Evolutionary conservation across 2,329 filamentous ascomycete genomes (phyloP).

Genomic region (Alternaria sp.): DNA sequence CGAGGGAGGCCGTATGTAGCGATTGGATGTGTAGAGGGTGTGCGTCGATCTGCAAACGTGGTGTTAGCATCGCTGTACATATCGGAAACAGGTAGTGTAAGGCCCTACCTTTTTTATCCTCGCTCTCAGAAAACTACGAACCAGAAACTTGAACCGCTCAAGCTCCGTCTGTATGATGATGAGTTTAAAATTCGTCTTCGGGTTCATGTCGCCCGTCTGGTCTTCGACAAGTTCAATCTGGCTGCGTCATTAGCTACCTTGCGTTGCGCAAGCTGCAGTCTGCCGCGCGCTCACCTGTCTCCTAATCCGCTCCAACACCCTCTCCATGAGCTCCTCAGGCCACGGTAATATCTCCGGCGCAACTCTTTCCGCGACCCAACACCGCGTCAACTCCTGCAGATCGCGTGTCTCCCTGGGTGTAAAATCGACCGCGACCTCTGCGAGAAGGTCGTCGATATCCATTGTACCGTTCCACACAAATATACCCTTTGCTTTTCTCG

Average conservation of each 20-base stretch:
- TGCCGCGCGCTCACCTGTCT: constrained; percentile 39
- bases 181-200: constrained; percentile 88
- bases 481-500: not conserved
- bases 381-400: constrained; percentile 85
- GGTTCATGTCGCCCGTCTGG: constrained; percentile 83
- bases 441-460: constrained; percentile 61
- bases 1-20: constrained; percentile 53
- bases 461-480: constrained; percentile 25
- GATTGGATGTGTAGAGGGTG: constrained; percentile 76
- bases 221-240: constrained; percentile 59
- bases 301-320: constrained; percentile 68
- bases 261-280: not conserved
- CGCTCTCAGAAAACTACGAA: constrained; percentile 80
- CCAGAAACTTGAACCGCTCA: constrained; percentile 89
- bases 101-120: constrained; percentile 76
- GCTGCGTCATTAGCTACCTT: constrained; percentile 28
- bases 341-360: constrained; percentile 88
- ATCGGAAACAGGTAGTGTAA: too few relatives aligned
- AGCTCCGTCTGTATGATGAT: constrained; percentile 97
- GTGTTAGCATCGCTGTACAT: not conserved
- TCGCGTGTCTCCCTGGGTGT: constrained; percentile 70
- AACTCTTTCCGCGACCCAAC: constrained; percentile 91
- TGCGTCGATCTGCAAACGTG: constrained; percentile 68
- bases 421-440: constrained; percentile 53
- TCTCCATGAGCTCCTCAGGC: constrained; percentile 77